These are phyloP conservation scores for Wickerhamomyces chambardii DNA, from an alignment of 805 yeast species.

Conservation along the genomic window DNA sequence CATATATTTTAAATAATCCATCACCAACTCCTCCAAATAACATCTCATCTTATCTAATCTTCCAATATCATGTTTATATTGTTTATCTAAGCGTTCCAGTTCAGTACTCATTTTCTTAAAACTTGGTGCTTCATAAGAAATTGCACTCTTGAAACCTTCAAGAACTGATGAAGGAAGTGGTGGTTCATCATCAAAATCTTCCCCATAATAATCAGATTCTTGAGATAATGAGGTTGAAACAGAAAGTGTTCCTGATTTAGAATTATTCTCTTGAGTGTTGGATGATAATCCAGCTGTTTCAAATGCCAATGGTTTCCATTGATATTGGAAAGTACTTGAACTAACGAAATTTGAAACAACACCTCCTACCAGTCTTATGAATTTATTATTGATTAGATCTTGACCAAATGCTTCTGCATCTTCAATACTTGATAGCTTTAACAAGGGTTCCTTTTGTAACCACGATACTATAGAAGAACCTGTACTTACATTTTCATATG, in stretches of 20 bases:
- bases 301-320: slow-evolving; percentile 70
- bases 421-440: slow-evolving; percentile 35
- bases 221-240: too few species aligned
- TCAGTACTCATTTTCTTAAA: slow-evolving; percentile 45
- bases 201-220: too few species aligned
- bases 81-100: slow-evolving; percentile 45
- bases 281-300: slow-evolving; percentile 36
- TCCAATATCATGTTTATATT: slow-evolving; percentile 44
- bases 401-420: slow-evolving; percentile 71
- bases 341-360: slow-evolving; percentile 68
- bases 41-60: slow-evolving; percentile 61
- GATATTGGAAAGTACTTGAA: slow-evolving; percentile 65
- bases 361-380: slow-evolving; percentile 39
- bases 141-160: slow-evolving; percentile 14
- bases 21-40: slow-evolving; percentile 60
- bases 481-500: slow-evolving; percentile 50
- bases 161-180: neutral
- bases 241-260: neutral
- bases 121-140: slow-evolving; percentile 38
- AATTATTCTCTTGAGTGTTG: slow-evolving; percentile 11
- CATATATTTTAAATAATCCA: slow-evolving; percentile 69
- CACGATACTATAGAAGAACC: slow-evolving; percentile 57
- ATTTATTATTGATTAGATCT: slow-evolving; percentile 52
- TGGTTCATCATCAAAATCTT: slow-evolving; percentile 18
- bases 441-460: slow-evolving; percentile 32